A percentile compares a stretch with the other conserved stretches of the same genome.
phyloP scores from a whole-genome alignment of 257 asterid species.

The Fraxinus americana region DNA sequence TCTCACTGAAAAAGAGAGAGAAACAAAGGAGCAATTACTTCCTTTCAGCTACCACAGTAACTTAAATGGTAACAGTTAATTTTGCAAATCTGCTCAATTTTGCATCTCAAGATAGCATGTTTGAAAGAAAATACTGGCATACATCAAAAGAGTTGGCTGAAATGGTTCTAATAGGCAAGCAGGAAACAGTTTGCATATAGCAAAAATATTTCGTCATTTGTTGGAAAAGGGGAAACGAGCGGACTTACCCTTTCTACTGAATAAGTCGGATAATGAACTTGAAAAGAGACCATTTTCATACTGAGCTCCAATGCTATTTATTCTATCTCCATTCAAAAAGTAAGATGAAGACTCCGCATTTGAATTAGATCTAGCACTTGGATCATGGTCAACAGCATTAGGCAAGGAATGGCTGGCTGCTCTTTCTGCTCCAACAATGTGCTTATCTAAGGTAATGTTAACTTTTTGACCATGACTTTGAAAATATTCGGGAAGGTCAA shows the following conservation, averaged over 20 bases:
- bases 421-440: constrained; percentile 57
- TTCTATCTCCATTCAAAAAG: constrained; percentile 58
- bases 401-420: constrained; percentile 76
- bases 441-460: constrained; percentile 51
- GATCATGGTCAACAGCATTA: constrained; percentile 59
- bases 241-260: constrained; percentile 69
- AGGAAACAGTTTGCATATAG: constrained; percentile 10
- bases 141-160: background rate
- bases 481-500: constrained; percentile 59
- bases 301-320: constrained; percentile 64
- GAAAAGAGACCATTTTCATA: constrained; percentile 88
- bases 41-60: background rate
- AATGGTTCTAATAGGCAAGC: background rate
- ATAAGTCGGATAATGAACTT: constrained; percentile 89
- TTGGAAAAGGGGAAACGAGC: constrained; percentile 17
- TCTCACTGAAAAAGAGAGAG: constrained; percentile 60
- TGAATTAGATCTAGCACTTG: constrained; percentile 50
- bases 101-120: constrained; percentile 1
- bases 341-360: constrained; percentile 56
- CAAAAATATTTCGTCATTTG: constrained; percentile 11
- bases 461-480: constrained; percentile 60
- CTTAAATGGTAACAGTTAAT: background rate
- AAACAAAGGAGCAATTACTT: background rate
- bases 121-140: background rate
- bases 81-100: background rate